A percentile compares a stretch with the other conserved stretches of the same genome.
phyloP scores from a whole-genome alignment of 2,329 filamentous ascomycete genomes.

The Xylaria sp. region DNA sequence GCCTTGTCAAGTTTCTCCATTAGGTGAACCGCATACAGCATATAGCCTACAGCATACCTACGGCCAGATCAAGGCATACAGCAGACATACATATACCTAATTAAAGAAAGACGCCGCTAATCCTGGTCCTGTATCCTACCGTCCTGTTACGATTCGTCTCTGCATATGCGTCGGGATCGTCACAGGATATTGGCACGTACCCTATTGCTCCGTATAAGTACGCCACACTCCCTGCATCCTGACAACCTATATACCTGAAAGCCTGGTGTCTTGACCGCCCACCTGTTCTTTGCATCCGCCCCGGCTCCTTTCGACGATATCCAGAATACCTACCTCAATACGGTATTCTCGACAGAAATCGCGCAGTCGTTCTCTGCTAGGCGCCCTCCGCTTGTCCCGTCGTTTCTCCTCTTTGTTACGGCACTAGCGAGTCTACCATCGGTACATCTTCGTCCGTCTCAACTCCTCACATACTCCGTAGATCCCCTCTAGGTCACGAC shows the following conservation, averaged over 20 bases:
- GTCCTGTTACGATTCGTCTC: constrained; percentile 20
- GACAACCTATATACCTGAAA: background rate
- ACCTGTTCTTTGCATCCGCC: constrained; percentile 1
- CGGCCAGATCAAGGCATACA: background rate
- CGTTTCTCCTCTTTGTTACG: constrained; percentile 10
- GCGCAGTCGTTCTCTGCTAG: constrained; percentile 20
- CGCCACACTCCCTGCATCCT: constrained; percentile 9
- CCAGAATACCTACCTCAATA: background rate
- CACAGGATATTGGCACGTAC: constrained; percentile 19
- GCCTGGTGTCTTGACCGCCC: constrained; percentile 12
- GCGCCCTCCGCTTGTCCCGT: background rate
- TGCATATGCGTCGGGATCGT: constrained; percentile 26
- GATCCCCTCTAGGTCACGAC: background rate
- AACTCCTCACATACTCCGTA: background rate
- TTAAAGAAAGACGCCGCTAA: background rate
- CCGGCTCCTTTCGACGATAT: constrained; percentile 11
- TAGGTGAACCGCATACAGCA: background rate
- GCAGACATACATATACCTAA: constrained; percentile 5
- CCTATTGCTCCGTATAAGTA: constrained; percentile 12
- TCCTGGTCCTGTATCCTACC: constrained; percentile 1
- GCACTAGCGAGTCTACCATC: constrained; percentile 12
- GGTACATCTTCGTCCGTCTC: constrained; percentile 11
- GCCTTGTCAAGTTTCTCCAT: constrained; percentile 11
- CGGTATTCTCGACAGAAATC: constrained; percentile 27
- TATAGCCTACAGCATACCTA: constrained; percentile 7